Percentiles rank a stretch among this genome's conserved stretches.
Conservation (phyloP, 371 early-diverging fungal species). For the Mucor lusitanicus region DNA sequence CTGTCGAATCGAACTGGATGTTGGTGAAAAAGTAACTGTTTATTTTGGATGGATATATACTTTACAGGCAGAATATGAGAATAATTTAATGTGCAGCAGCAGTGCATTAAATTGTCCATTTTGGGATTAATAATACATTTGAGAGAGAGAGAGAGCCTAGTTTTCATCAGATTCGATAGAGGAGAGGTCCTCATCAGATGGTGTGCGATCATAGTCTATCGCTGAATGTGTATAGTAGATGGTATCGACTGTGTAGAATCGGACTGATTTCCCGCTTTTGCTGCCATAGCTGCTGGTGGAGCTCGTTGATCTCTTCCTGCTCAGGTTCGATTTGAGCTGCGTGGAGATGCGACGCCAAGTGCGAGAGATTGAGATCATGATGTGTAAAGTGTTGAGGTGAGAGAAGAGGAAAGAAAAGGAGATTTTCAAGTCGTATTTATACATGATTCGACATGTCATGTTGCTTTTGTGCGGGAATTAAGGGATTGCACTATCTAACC, state of each 20-base stretch:
- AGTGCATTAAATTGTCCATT: conserved; percentile 9
- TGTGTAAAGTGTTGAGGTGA: too few relatives aligned
- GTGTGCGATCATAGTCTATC: conserved; percentile 42
- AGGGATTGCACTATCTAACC: background rate
- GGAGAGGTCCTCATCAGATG: conserved; percentile 27
- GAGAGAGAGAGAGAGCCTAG: background rate
- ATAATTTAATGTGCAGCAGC: background rate
- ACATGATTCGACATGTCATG: background rate
- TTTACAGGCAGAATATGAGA: background rate
- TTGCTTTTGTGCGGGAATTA: conserved; percentile 4
- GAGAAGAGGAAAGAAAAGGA: background rate
- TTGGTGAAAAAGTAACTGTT: too few relatives aligned
- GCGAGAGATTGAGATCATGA: conserved; percentile 29
- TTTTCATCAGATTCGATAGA: conserved; percentile 5
- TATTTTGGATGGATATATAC: too few relatives aligned
- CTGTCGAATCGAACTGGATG: too few relatives aligned
- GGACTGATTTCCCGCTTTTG: conserved; percentile 29
- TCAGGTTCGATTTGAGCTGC: conserved; percentile 17
- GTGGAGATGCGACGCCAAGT: conserved; percentile 30
- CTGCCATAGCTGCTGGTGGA: background rate
- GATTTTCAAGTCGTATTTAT: background rate
- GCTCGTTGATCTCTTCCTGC: conserved; percentile 5
- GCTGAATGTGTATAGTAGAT: conserved; percentile 47
- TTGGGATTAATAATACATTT: conserved; percentile 5
- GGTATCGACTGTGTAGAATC: conserved; percentile 36